Evolutionary conservation across 495 filamentous ascomycete species (phyloP).

Genomic region (Neurospora pannonica): DNA sequence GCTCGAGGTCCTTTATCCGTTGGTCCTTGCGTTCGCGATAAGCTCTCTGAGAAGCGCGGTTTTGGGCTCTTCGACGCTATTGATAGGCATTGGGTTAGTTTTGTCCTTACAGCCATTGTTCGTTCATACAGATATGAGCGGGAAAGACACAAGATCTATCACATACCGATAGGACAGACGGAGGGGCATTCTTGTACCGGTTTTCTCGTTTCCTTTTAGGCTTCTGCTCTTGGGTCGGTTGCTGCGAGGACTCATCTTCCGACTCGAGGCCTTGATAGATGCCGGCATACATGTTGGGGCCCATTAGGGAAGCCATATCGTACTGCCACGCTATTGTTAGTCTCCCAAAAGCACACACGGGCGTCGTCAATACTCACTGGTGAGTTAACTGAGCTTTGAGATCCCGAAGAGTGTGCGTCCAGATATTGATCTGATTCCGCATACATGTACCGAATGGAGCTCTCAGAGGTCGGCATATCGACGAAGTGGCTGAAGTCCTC

Average conservation of each 20-base stretch:
- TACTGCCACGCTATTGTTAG: slow-evolving; percentile 19
- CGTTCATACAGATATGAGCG: background rate
- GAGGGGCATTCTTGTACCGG: slow-evolving; percentile 41
- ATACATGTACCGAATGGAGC: slow-evolving; percentile 27
- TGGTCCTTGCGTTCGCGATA: slow-evolving; percentile 82
- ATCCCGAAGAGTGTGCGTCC: slow-evolving; percentile 27
- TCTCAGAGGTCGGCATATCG: slow-evolving; percentile 27
- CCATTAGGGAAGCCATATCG: slow-evolving; percentile 20
- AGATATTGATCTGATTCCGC: slow-evolving; percentile 31
- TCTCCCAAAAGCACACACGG: background rate
- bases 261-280: slow-evolving; percentile 31
- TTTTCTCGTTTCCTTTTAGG: slow-evolving; percentile 40
- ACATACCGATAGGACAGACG: slow-evolving; percentile 38
- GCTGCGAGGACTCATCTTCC: slow-evolving; percentile 32
- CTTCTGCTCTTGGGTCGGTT: slow-evolving; percentile 20
- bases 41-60: slow-evolving; percentile 58
- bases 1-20: slow-evolving; percentile 70
- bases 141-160: background rate
- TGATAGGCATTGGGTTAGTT: background rate
- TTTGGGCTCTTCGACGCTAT: slow-evolving; percentile 49
- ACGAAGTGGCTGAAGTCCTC: slow-evolving; percentile 19
- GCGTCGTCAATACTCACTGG: slow-evolving; percentile 17
- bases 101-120: background rate
- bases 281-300: slow-evolving; percentile 15
- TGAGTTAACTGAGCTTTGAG: slow-evolving; percentile 32